A percentile compares a stretch with the other conserved stretches of the same genome.
Evolutionary conservation across 768 basidiomycete genomes (phyloP).

Genomic region (Termitomyces sp.): DNA sequence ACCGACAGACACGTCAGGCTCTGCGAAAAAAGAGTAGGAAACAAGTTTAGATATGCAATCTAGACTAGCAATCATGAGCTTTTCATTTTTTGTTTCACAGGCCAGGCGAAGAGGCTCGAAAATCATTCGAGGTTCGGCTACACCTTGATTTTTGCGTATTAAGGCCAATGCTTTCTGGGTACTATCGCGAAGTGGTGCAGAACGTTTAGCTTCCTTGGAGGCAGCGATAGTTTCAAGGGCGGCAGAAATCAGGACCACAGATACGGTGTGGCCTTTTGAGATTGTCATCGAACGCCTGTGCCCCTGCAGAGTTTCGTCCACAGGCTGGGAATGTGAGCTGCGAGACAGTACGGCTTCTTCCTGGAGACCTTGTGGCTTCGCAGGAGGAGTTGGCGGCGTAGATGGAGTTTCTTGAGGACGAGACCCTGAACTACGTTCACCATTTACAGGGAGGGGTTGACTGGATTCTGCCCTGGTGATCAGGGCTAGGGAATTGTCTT

Average conservation of each 20-base stretch:
- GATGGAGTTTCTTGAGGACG: background rate
- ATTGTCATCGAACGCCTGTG: slow-evolving; percentile 58
- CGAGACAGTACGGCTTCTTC: background rate
- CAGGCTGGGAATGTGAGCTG: background rate
- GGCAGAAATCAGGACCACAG: slow-evolving; percentile 74
- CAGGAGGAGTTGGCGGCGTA: slow-evolving; percentile 12
- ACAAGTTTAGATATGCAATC: slow-evolving; percentile 98
- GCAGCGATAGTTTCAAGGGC: slow-evolving; percentile 82
- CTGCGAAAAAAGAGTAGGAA: slow-evolving; percentile 94
- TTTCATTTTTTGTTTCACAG: slow-evolving; percentile 91
- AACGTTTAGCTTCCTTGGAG: slow-evolving; percentile 86
- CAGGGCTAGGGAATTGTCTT: background rate
- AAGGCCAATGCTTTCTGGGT: slow-evolving; percentile 79
- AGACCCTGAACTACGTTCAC: background rate
- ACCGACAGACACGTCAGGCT: slow-evolving; percentile 37
- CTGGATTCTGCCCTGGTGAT: background rate
- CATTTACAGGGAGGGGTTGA: slow-evolving; percentile 1
- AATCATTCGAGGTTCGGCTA: slow-evolving; percentile 77
- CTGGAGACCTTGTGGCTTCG: slow-evolving; percentile 1
- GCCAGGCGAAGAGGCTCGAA: slow-evolving; percentile 95
- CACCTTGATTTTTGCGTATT: slow-evolving; percentile 68
- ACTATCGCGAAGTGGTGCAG: slow-evolving; percentile 74
- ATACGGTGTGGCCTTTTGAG: slow-evolving; percentile 67
- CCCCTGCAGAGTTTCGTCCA: slow-evolving; percentile 7
- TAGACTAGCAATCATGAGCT: slow-evolving; percentile 92